Evolutionary conservation across 1,284 basidiomycete genomes (phyloP), one percentile per base, ranked within the genome.

Genomic region (Bjerkandera adusta): DNA sequence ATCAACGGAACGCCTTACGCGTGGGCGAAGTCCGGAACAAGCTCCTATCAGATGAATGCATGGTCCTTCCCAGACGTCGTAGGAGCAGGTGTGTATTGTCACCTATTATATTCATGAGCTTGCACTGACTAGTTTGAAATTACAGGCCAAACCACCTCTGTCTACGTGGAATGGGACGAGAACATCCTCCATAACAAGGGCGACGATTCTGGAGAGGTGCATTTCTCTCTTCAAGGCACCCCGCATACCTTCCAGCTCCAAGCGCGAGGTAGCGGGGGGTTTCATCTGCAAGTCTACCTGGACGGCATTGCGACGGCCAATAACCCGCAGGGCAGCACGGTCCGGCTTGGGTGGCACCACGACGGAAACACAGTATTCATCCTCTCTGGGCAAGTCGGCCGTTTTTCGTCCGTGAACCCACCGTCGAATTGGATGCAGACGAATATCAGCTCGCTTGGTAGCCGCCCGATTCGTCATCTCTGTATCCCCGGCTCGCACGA

Each of bases 41-140:
- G 48, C 30, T 47, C 49, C n/a, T 53, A 56, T 40, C 54, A 51
- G 47, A 51, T 55, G 54, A 46, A 51, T 22, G 32, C 37, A 6
- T 56, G 54, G 54, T 16, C 39, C 21, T 53, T 53, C 36, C 49
- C 49, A 11, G 45, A 43, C 18, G n/a, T 39, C 4, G 30, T 51
- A 15, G 32, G 35, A 4, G 25, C 49, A 47, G 49, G 49, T 51
- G 15, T 12, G 36, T 36, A 15, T 11, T 43, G 21, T 20, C n/a
- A n/a, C 12, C 22, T 32, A n/a, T 15, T 40, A 18, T n/a, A 5
- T 6, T 34, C 15, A 36, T 18, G 10, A 16, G 13, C 18, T 8
- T 13, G 6, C 3, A 20, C 10, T 32, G 10, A 18, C 16, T 4
- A 29, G 18, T n/a, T 21, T 11, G 10, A 27, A 29, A 18, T 26